Evolutionary conservation across 1,139 yeast genomes (phyloP).

Genomic region (Candida mesenterica): DNA sequence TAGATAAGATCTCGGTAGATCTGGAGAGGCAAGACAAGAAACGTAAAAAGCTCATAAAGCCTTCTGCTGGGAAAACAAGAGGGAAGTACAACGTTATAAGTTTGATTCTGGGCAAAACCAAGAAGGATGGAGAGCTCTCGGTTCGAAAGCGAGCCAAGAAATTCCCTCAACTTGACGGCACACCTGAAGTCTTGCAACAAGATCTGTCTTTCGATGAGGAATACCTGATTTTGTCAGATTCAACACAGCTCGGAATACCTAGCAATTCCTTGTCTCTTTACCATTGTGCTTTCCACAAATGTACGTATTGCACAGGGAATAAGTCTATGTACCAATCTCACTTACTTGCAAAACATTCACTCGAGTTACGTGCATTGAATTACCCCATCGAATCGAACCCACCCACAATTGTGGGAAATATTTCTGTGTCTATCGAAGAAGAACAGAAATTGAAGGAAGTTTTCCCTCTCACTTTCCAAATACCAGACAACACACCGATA

Average conservation of each 20-base stretch:
- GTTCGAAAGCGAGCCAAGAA: no score
- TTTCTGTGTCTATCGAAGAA: constrained; percentile 13
- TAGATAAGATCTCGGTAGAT: not conserved
- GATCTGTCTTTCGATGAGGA: constrained; percentile 24
- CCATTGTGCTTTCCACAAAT: constrained; percentile 30
- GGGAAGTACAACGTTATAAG: no score
- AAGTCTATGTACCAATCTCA: constrained; percentile 30
- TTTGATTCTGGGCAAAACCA: not conserved
- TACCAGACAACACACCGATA: constrained; percentile 3
- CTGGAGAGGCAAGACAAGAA: not conserved
- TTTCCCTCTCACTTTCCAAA: constrained; percentile 11
- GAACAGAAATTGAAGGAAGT: constrained; percentile 14
- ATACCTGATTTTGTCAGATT: constrained; percentile 23
- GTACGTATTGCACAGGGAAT: constrained; percentile 35
- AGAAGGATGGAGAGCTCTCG: no score
- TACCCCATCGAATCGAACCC: constrained; percentile 26
- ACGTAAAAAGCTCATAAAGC: not conserved
- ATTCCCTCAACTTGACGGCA: not conserved
- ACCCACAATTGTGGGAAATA: not conserved
- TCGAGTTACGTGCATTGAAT: constrained; percentile 27
- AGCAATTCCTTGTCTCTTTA: constrained; percentile 13
- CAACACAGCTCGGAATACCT: constrained; percentile 6
- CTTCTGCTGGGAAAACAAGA: no score
- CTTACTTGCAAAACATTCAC: constrained; percentile 26
- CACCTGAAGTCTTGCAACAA: no score